Evolutionary conservation across 1,284 basidiomycete species (phyloP).

Genomic region (Stygiomarasmius scandens): DNA sequence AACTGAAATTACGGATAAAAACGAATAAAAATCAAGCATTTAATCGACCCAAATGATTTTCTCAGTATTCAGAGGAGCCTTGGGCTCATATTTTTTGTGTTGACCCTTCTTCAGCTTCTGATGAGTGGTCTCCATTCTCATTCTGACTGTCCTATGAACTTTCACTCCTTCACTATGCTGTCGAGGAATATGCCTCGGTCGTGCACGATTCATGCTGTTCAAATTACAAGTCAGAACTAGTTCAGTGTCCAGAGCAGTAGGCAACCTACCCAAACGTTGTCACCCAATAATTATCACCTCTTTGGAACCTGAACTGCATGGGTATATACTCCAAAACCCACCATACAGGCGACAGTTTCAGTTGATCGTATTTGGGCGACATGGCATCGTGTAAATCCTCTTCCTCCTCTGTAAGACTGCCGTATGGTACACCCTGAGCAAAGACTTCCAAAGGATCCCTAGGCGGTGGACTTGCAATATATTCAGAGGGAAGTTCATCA

Average conservation of each 20-base stretch:
- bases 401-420: slow-evolving; percentile 36
- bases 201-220: slow-evolving; percentile 35
- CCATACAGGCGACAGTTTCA: slow-evolving; percentile 39
- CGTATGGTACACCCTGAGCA: neutral
- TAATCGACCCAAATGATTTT: slow-evolving; percentile 15
- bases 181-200: slow-evolving; percentile 35
- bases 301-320: slow-evolving; percentile 35
- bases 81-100: slow-evolving; percentile 42
- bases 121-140: slow-evolving; percentile 44
- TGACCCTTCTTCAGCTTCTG: slow-evolving; percentile 20
- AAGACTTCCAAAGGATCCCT: neutral
- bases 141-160: slow-evolving; percentile 48
- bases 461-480: neutral
- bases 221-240: neutral
- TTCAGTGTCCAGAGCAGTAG: neutral
- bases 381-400: slow-evolving; percentile 46
- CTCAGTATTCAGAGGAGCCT: slow-evolving; percentile 25
- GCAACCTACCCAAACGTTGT: slow-evolving; percentile 17
- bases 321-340: slow-evolving; percentile 48
- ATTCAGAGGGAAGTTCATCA: slow-evolving; percentile 10
- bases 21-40: neutral
- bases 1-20: no score
- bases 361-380: slow-evolving; percentile 48
- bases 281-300: slow-evolving; percentile 26
- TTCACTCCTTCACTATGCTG: slow-evolving; percentile 25